These are phyloP conservation scores for Vitis hybrid DNA, from an alignment of 177 flowering plant genomes.

Conservation along the genomic window DNA sequence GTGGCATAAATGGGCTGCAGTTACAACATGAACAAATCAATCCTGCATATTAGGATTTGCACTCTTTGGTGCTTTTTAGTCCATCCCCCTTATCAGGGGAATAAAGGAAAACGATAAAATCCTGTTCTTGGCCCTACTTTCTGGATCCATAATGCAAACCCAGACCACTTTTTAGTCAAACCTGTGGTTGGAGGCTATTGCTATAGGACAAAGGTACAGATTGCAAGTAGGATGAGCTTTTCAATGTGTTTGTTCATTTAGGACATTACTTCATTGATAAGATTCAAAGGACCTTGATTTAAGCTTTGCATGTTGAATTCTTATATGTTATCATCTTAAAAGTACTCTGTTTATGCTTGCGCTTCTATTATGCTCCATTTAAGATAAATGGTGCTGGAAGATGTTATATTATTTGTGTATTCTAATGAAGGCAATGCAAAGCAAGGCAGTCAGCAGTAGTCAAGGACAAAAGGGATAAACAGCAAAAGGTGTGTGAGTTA, in stretches of 20 bases:
- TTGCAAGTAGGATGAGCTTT: neutral
- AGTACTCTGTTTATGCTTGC: neutral
- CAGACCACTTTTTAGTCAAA: no score
- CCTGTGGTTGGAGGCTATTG: neutral
- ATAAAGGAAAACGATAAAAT: no score
- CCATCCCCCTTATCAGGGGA: no score
- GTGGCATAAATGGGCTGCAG: no score
- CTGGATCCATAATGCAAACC: no score
- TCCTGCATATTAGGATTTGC: no score
- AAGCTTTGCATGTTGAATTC: neutral
- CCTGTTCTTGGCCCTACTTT: no score
- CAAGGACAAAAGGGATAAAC: conserved; percentile 89
- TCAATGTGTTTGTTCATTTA: neutral
- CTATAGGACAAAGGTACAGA: neutral
- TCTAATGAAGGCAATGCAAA: conserved; percentile 66
- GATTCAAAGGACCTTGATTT: neutral
- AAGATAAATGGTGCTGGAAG: neutral
- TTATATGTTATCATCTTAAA: neutral
- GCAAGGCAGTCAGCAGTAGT: conserved; percentile 71
- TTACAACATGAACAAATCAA: no score
- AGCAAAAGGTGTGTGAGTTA: conserved; percentile 57
- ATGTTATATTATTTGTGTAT: conserved; percentile 8
- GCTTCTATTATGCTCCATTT: neutral
- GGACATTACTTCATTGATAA: neutral
- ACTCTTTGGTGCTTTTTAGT: no score